Evolutionary conservation across 2,329 filamentous ascomycete species (phyloP).

Genomic region (Juglanconis sp.): DNA sequence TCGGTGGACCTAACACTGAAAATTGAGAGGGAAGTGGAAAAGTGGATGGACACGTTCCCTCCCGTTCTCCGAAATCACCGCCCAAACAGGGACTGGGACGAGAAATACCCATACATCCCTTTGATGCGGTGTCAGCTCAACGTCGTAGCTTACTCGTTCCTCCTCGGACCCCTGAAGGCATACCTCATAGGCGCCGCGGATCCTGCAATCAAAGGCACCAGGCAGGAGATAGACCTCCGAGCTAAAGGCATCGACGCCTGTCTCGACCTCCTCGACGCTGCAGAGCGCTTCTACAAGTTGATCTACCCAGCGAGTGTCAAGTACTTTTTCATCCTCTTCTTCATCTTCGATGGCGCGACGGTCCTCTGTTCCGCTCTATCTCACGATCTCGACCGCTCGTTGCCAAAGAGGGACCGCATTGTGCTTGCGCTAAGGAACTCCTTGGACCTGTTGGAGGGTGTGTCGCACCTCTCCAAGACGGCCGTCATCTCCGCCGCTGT

Average conservation of each 20-base stretch:
- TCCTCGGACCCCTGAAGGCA: constrained; percentile 23
- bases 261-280: constrained; percentile 19
- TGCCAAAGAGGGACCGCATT: constrained; percentile 23
- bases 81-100: constrained; percentile 25
- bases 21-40: constrained; percentile 21
- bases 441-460: neutral
- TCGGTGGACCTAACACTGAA: neutral
- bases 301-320: constrained; percentile 22
- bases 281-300: constrained; percentile 21
- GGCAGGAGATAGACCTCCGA: constrained; percentile 20
- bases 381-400: constrained; percentile 23
- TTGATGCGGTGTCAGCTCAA: constrained; percentile 28
- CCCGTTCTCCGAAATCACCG: constrained; percentile 20
- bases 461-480: constrained; percentile 4
- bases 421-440: neutral
- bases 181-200: constrained; percentile 21
- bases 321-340: constrained; percentile 27
- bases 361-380: constrained; percentile 26
- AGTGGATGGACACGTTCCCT: constrained; percentile 16
- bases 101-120: constrained; percentile 23
- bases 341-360: constrained; percentile 27
- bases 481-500: neutral
- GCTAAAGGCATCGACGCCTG: constrained; percentile 21
- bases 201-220: constrained; percentile 19
- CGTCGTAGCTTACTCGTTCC: constrained; percentile 24